Conservation (phyloP, 805 yeast genomes). For the Pichia nakasei region DNA sequence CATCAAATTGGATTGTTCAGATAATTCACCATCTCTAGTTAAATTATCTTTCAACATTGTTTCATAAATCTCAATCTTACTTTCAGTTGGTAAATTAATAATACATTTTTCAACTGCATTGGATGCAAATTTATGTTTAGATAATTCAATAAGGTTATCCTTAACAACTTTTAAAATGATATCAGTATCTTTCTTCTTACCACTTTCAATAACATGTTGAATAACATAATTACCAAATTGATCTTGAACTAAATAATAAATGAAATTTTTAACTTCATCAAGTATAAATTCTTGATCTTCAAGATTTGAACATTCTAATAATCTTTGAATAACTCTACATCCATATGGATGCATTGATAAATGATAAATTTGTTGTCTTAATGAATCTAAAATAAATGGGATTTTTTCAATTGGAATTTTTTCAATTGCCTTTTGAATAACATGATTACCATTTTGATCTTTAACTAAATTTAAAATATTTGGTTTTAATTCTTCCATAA, state of each 20-base stretch:
- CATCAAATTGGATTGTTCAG: constrained; percentile 64
- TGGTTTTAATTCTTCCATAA: constrained; percentile 59
- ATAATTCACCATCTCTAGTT: constrained; percentile 34
- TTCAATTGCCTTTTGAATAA: constrained; percentile 91
- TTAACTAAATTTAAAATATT: constrained; percentile 63
- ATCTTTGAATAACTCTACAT: constrained; percentile 90
- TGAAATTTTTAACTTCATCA: constrained; percentile 60
- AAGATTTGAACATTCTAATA: constrained; percentile 66
- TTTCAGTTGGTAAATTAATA: constrained; percentile 55
- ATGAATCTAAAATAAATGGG: constrained; percentile 63
- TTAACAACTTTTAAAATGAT: constrained; percentile 58
- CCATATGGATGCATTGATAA: constrained; percentile 95
- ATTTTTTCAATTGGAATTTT: constrained; percentile 63
- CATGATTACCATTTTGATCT: constrained; percentile 98
- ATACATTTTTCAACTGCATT: constrained; percentile 96
- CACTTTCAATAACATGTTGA: constrained; percentile 87
- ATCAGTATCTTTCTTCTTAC: constrained; percentile 49
- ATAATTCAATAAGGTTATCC: constrained; percentile 55
- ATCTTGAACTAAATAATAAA: constrained; percentile 77
- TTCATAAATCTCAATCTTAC: constrained; percentile 53
- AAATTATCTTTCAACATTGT: constrained; percentile 54
- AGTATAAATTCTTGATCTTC: constrained; percentile 62
- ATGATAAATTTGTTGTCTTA: constrained; percentile 67
- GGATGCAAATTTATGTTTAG: constrained; percentile 96
- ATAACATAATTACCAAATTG: constrained; percentile 97